Base-by-base conservation (phyloP, 2,329 filamentous ascomycete species). In the Botrytis paeoniae region DNA sequence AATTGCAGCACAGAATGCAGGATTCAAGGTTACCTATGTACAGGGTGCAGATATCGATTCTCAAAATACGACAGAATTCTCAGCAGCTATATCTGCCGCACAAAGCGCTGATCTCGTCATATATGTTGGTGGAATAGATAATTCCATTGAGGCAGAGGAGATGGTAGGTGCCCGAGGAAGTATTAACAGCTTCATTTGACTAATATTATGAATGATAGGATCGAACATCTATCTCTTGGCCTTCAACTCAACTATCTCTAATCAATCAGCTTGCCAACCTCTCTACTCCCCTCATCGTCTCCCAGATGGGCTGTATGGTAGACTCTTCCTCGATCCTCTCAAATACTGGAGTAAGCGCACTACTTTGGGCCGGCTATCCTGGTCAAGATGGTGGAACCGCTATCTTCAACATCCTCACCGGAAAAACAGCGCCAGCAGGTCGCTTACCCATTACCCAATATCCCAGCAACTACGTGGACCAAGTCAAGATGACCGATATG, bases 311-410 rank as follows among this genome's bases (percentile, higher is more conserved):
- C 10, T 83, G 82, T 20, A 83, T 85, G 76, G 75, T 89, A 32
- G 89, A 90, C 77, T 84, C 84, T 73, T 82, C 84, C 0, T 83
- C 86, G 4, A 78, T 90, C 5, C 78, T 86, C 9, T 80, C 79
- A 6, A 85, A 87, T 70, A 75, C 80, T 1, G 85, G 85, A 71
- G 83, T 90, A 73, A 84, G 82, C 41, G 83, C 86, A 0, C 78
- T 90, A 0, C 76, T 90, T 0, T 90, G 88, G 88, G 86, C 82
- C 0, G 87, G 88, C 0, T 90, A 88, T 73, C 88, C 89, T 0
- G 88, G 89, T 1, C 88, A 90, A 79, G 85, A 86, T 57, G 89
- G 89, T 20, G 89, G 89, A 3, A 80, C 81, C 14, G 89, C 88
- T 0, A 78, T 90, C 18, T 80, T 89, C 66, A 83, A 89, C 73